Evolutionary conservation across 805 yeast genomes (phyloP).

Genomic region (Saccharomyces eubayanus): DNA sequence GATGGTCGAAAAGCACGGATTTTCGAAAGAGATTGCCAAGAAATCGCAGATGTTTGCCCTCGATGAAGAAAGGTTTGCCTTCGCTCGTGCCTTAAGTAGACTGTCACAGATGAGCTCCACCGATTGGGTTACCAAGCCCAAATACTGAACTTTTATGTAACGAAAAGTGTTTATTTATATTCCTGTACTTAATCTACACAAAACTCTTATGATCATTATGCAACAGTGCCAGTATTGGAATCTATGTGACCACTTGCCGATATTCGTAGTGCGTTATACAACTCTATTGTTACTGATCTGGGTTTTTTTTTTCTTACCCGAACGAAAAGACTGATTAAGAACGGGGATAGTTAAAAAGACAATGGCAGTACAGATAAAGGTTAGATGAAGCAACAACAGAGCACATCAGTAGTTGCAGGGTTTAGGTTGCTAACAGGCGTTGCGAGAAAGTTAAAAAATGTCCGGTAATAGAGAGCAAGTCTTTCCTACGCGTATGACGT

Average conservation of each 20-base stretch:
- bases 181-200: background rate
- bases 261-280: background rate
- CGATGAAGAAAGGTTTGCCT: conserved; percentile 94
- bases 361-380: background rate
- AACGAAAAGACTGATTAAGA: background rate
- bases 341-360: background rate
- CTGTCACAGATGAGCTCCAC: conserved; percentile 88
- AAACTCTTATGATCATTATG: no score
- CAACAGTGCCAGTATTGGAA: background rate
- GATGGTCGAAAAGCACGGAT: conserved; percentile 67
- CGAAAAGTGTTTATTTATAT: background rate
- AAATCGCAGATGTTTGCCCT: conserved; percentile 72
- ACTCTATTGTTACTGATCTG: background rate
- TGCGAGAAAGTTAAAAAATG: conserved; percentile 8
- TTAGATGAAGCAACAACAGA: background rate
- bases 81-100: conserved; percentile 88
- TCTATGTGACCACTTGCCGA: background rate
- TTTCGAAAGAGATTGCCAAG: conserved; percentile 61
- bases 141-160: background rate
- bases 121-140: conserved; percentile 56
- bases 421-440: background rate
- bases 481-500: conserved; percentile 96
- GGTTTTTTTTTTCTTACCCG: background rate
- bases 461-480: conserved; percentile 71
- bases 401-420: background rate